A percentile compares a stretch with the other conserved stretches of the same genome.
phyloP scores from a whole-genome alignment of 805 yeast genomes.

The Candida coleopterorum region DNA sequence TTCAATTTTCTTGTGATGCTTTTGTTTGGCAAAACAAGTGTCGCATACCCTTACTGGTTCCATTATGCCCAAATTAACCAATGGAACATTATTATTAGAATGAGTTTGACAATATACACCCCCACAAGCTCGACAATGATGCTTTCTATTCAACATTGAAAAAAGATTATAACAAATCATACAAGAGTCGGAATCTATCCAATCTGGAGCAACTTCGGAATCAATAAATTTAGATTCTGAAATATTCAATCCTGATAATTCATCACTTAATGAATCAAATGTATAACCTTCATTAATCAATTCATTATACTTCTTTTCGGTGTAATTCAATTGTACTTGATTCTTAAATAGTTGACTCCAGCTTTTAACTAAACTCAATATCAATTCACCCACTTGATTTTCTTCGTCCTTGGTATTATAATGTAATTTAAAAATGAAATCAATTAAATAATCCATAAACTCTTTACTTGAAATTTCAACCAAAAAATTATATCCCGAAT shows the following conservation, averaged over 20 bases:
- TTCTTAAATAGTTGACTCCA: conserved; percentile 74
- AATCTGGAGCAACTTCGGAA: conserved; percentile 91
- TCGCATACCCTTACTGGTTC: conserved; percentile 94
- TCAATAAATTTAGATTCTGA: conserved; percentile 59
- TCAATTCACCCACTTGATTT: conserved; percentile 47
- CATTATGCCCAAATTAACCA: conserved; percentile 80
- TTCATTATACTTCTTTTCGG: conserved; percentile 55
- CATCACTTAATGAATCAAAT: conserved; percentile 50
- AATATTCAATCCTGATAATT: conserved; percentile 5
- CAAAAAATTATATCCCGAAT: conserved; percentile 85
- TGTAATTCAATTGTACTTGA: conserved; percentile 61
- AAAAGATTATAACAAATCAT: conserved; percentile 87
- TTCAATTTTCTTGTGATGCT: neutral
- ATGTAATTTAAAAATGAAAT: conserved; percentile 33
- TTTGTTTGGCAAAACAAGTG: conserved; percentile 50
- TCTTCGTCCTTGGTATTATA: conserved; percentile 26
- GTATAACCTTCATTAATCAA: conserved; percentile 58
- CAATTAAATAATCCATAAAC: conserved; percentile 76
- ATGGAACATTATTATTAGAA: conserved; percentile 64
- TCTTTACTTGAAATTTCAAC: conserved; percentile 77
- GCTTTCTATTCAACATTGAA: conserved; percentile 81
- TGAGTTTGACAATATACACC: conserved; percentile 88
- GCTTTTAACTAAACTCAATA: conserved; percentile 63
- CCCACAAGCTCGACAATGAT: conserved; percentile 96
- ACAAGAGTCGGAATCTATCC: conserved; percentile 94